Evolutionary conservation across 371 early-diverging fungal genomes (phyloP), one percentile per base, ranked within the genome.

Genomic region (Circinella umbellata): DNA sequence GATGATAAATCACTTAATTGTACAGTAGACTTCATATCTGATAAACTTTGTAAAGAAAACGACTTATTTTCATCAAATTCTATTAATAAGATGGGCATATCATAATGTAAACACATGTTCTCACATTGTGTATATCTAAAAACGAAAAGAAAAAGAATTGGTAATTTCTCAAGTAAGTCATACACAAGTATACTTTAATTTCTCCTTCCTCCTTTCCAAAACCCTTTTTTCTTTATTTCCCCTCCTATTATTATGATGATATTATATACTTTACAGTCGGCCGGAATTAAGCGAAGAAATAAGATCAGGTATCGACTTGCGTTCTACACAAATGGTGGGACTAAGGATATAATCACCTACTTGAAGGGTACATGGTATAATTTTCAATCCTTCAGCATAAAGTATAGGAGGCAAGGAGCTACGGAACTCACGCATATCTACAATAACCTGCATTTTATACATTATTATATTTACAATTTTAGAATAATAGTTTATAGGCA

Each of bases 261-360:
- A 4, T 35, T 14, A 17, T 27, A 27, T 8, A 51, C n/a, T 48
- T n/a, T 82, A 93, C 87, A 99, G 79, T 63, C 99, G 87, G 5
- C 99, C 99, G 36, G 91, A 89, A 39, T 85, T 86, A 68, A 99
- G 84, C 0, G 96, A 95, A 17, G 87, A 81, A 39, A 95, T 90
- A 61, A 99, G 81, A 85, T 99, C 99, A 0, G 93, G 79, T 48
- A 98, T 85, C 39, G 92, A 93, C 80, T 99, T 99, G 65, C 99
- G 86, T 78, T 99, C 99, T 1, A 99, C 93, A 64, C 94, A 96
- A 55, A 96, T 90, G 5, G 86, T 82, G 36, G 95, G 94, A 42
- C 92, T 91, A 42, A 99, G 76, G 15, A 99, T 86, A 76, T 99
- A 99, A 79, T 99, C 99, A 39, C 99, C 99, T 1, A 99, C 91